Base-by-base conservation (phyloP, 202 grass and related monocot species). In the Cymbopogon flexuosus region DNA sequence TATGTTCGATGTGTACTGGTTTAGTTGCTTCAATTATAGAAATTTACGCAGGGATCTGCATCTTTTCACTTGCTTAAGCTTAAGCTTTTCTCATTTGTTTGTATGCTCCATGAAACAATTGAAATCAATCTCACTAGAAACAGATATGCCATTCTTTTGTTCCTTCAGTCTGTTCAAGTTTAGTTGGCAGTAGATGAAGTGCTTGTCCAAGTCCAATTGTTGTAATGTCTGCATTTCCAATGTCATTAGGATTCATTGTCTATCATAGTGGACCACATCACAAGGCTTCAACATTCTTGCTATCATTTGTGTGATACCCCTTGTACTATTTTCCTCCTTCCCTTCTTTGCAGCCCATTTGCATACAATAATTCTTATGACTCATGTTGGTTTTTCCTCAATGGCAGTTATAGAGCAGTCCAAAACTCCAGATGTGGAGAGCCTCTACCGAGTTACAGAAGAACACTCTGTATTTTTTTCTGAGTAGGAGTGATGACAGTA, bases 381-480 rank as follows among this genome's bases (percentile, higher is more conserved):
- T 41, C 9, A 41, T 41, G 8, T 41, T 41, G 39, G 39, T 41
- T 10, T 41, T 41, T 68, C 18, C 72, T 40, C 45, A 54, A 58
- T 84, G 12, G 71, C 66, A 91, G 85, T 72, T 91, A 76, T 79
- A 57, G 62, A 82, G 43, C 52, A 74, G 23, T 13, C 11, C 42
- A 45, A 13, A 13, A 45, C 42, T 45, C 61, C 66, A 56, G 54
- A 84, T 79, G 62, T 43, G 77, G 56, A 68, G 52, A 51, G 60
- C 70, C 79, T 83, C 35, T 66, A 65, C 79, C 35, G 52, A 59
- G 71, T 83, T 62, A 63, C 78, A 79, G 72, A 89, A 73, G 78
- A 86, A 72, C 42, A n/a, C 21, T 62, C 57, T 64, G 83, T 70
- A 79, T 89, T 68, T 89, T 76, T 54, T 73, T 3, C 9, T 8